Percentiles rank a stretch among this genome's conserved stretches.
These are phyloP conservation scores for Strobilomyces confusus DNA, from an alignment of 768 basidiomycete species.

Conservation along the genomic window DNA sequence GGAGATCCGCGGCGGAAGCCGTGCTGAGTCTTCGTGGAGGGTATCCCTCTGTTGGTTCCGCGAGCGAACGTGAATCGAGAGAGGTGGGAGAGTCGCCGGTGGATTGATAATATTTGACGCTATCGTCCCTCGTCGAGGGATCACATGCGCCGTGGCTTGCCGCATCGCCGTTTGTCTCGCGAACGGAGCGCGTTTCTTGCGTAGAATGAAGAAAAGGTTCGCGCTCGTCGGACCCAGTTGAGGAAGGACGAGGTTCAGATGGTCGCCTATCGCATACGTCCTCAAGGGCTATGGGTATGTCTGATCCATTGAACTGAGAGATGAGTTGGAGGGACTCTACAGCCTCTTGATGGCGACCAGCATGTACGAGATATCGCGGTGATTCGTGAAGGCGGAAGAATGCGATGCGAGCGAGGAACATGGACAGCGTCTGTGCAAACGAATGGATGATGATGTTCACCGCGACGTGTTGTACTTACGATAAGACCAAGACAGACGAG, in stretches of 20 bases:
- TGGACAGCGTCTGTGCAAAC: conserved; percentile 64
- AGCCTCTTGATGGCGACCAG: conserved; percentile 81
- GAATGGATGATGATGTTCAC: conserved; percentile 1
- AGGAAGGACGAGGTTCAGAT: conserved; percentile 15
- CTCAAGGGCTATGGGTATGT: conserved; percentile 58
- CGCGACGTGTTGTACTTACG: conserved; percentile 49
- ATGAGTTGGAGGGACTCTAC: conserved; percentile 80
- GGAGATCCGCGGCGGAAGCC: conserved; percentile 30
- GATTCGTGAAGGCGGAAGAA: conserved; percentile 95
- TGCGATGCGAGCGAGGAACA: conserved; percentile 84
- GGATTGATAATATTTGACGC: conserved; percentile 26
- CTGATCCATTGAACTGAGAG: conserved; percentile 78
- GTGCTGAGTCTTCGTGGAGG: conserved; percentile 20
- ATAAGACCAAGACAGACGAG: conserved; percentile 74
- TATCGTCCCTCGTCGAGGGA: conserved; percentile 12
- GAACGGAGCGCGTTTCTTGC: conserved; percentile 10
- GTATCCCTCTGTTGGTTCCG: conserved; percentile 25
- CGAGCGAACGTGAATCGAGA: conserved; percentile 24
- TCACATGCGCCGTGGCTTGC: not conserved
- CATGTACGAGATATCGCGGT: conserved; percentile 87
- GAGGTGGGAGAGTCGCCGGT: conserved; percentile 29
- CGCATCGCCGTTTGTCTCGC: conserved; percentile 14
- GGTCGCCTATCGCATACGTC: conserved; percentile 58
- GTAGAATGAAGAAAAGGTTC: conserved; percentile 25
- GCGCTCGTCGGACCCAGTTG: conserved; percentile 23